Evolutionary conservation across 805 yeast species (phyloP).

Genomic region (Metschnikowia aberdeeniae): DNA sequence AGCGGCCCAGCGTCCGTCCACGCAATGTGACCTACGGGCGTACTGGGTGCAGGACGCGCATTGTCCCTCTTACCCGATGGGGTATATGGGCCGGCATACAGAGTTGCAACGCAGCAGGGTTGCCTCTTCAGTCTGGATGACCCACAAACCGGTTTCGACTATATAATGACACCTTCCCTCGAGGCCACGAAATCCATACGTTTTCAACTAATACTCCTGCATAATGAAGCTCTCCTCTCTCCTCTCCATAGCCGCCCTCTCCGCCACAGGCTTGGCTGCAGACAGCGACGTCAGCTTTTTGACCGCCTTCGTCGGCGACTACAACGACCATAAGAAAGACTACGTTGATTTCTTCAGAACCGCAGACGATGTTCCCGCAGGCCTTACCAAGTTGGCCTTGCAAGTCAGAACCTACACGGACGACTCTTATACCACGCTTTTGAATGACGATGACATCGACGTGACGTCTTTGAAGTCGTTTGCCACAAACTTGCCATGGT

Average conservation of each 20-base stretch:
- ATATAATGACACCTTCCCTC: neutral
- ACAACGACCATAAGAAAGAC: slow-evolving; percentile 25
- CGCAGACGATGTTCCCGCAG: slow-evolving; percentile 26
- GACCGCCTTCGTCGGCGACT: slow-evolving; percentile 37
- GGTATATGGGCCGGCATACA: neutral
- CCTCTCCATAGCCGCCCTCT: slow-evolving; percentile 10
- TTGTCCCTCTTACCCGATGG: neutral
- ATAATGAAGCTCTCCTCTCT: slow-evolving; percentile 20
- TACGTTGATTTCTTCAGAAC: slow-evolving; percentile 31
- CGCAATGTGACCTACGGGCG: neutral
- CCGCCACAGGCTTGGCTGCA: slow-evolving; percentile 9
- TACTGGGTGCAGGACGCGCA: neutral
- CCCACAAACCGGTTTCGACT: neutral
- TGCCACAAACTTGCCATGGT: slow-evolving; percentile 36
- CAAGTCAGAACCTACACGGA: slow-evolving; percentile 40
- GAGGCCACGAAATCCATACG: no score
- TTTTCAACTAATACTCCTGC: neutral
- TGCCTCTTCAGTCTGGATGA: neutral
- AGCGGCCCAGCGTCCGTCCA: neutral
- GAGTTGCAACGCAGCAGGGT: neutral
- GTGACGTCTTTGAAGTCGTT: slow-evolving; percentile 24
- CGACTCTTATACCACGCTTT: slow-evolving; percentile 42
- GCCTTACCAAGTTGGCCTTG: slow-evolving; percentile 28
- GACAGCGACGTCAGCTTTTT: slow-evolving; percentile 19
- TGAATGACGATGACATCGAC: slow-evolving; percentile 15